Conservation (phyloP, 2,329 filamentous ascomycete species). For the Claviceps arundinis region DNA sequence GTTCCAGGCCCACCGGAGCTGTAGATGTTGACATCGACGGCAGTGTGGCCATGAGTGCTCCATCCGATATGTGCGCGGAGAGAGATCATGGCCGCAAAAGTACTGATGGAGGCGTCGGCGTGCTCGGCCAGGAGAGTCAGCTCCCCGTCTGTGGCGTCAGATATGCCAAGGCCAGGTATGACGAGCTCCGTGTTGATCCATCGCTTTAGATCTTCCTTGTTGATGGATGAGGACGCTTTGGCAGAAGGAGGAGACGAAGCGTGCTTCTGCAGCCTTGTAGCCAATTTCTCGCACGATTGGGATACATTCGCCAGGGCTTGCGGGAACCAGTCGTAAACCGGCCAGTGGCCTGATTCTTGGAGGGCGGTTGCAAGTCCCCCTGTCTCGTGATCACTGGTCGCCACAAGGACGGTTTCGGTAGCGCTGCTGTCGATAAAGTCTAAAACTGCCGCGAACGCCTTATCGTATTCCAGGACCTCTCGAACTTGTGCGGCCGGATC, state of each 20-base stretch:
- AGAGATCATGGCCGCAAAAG: conserved; percentile 77
- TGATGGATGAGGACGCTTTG: neutral
- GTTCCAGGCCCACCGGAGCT: conserved; percentile 56
- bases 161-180: conserved; percentile 58
- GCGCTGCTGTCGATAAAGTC: conserved; percentile 69
- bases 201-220: conserved; percentile 31
- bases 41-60: conserved; percentile 87
- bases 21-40: conserved; percentile 94
- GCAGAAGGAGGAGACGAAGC: conserved; percentile 23
- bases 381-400: conserved; percentile 92
- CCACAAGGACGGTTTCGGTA: conserved; percentile 67
- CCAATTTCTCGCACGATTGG: conserved; percentile 61
- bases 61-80: conserved; percentile 81
- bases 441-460: conserved; percentile 66
- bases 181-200: conserved; percentile 62
- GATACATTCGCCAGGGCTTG: conserved; percentile 62
- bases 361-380: conserved; percentile 74
- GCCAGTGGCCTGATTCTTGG: conserved; percentile 41
- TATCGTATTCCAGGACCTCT: conserved; percentile 92
- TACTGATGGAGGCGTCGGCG: conserved; percentile 37
- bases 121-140: conserved; percentile 49
- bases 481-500: conserved; percentile 75
- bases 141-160: conserved; percentile 59
- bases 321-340: conserved; percentile 67
- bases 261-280: conserved; percentile 46